Base-by-base conservation (phyloP, 768 basidiomycete genomes). In the Candolleomyces eurysporus region DNA sequence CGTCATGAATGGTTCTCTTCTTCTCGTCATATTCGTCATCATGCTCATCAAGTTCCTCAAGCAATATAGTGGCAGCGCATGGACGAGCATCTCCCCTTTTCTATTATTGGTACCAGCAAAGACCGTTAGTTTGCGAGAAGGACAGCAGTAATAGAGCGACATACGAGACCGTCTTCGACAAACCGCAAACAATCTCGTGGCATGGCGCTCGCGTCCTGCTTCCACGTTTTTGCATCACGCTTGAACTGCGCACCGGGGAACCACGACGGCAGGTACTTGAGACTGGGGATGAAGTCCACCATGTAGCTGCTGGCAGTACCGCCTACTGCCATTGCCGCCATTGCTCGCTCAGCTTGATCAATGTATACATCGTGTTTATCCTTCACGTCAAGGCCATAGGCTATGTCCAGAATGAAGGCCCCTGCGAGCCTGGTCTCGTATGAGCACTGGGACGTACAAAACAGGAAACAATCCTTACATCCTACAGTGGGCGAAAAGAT, bases 271-370 rank as follows among this genome's bases (percentile, higher is more conserved):
- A 73, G 22, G 48, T 70, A 62, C 31, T 64, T 69, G 48, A 73
- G 64, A 11, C 60, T 36, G 22, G 68, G 73, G 46, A 71, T 54
- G 16, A 17, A 69, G 51, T 83, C 72, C 70, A 72, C 61, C 62
- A 73, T 56, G 81, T 81, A 64, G 69, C 50, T 63, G 17, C 63
- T 63, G n/a, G 65, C 61, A 9, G 67, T 62, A 32, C 73, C 64
- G 9, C 66, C 63, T 60, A 71, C 69, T 4, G 69, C 61, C 30
- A 74, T 59, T 46, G 73, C 57, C 13, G 65, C 57, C 45, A 75
- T 57, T 49, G 69, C 68, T 54, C 71, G 68, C 56, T 69, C 69
- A 9, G 69, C 73, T 22, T 73, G 63, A 8, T 60, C 43, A 22
- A 74, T 65, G 50, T 71, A 72, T 26, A 65, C 60, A 60, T 74